Percentiles rank a stretch among this genome's conserved stretches.
phyloP scores from a whole-genome alignment of 2,329 filamentous ascomycete species.

The Sclerotinia borealis region DNA sequence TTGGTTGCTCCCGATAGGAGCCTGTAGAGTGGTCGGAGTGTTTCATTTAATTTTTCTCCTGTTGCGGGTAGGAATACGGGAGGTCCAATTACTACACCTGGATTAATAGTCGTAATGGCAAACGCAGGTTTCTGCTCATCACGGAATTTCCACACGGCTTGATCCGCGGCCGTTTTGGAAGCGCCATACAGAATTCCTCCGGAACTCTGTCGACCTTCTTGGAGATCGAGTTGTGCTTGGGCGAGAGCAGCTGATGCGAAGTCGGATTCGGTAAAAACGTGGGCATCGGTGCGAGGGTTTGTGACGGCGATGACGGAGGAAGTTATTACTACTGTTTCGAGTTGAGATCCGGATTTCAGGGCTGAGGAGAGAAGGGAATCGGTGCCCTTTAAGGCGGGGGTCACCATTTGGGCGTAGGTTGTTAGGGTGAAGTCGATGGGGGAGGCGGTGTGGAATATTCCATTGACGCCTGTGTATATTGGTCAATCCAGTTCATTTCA shows the following conservation, averaged over 20 bases:
- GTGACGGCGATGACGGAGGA: constrained; percentile 31
- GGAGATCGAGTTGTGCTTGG: constrained; percentile 29
- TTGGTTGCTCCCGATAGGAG: constrained; percentile 33
- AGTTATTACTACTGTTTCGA: constrained; percentile 39
- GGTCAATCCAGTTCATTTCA: too few species aligned
- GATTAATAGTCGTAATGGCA: constrained; percentile 37
- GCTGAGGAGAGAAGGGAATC: constrained; percentile 29
- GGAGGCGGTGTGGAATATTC: constrained; percentile 31
- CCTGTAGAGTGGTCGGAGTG: constrained; percentile 32
- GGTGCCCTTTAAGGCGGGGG: constrained; percentile 25
- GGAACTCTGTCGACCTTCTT: constrained; percentile 20
- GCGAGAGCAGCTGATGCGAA: constrained; percentile 32
- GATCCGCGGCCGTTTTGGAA: constrained; percentile 37
- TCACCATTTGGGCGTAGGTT: constrained; percentile 29
- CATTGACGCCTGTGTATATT: constrained; percentile 23
- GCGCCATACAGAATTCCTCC: constrained; percentile 33
- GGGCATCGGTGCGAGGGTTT: constrained; percentile 21
- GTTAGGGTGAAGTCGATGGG: constrained; percentile 29
- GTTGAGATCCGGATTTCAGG: constrained; percentile 30
- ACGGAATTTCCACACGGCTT: constrained; percentile 36
- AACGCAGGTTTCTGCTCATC: constrained; percentile 35
- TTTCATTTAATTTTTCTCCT: constrained; percentile 31
- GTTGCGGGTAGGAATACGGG: constrained; percentile 33
- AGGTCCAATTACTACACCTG: constrained; percentile 38
- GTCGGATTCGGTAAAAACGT: constrained; percentile 24